Evolutionary conservation across 345 rosid species (phyloP).

Genomic region (Syzygium aromaticum): DNA sequence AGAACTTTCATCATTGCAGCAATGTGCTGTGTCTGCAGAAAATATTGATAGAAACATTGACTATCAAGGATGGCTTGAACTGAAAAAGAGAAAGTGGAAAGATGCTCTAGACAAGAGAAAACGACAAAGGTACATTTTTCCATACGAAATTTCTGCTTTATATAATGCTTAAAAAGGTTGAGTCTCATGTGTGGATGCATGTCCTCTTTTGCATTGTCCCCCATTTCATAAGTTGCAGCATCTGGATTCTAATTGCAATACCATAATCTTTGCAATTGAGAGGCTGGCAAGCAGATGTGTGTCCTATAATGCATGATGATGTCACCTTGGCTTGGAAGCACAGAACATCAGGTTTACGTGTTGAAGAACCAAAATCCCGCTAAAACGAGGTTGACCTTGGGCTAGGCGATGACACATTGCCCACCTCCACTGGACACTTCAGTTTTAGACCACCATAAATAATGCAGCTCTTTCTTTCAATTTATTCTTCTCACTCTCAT

Average conservation of each 20-base stretch:
- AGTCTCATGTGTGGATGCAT: neutral
- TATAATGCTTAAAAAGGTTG: neutral
- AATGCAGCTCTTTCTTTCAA: neutral
- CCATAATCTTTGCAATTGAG: neutral
- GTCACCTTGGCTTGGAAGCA: neutral
- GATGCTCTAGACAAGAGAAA: slow-evolving; percentile 51
- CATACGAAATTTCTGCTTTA: neutral
- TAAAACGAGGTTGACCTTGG: neutral
- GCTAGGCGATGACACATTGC: neutral
- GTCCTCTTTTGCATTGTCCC: neutral
- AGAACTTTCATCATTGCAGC: slow-evolving; percentile 17
- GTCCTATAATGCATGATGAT: neutral
- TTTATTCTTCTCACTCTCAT: neutral
- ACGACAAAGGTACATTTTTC: slow-evolving; percentile 51
- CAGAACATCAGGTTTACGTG: neutral
- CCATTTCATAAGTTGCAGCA: neutral
- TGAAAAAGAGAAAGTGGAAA: slow-evolving; percentile 89
- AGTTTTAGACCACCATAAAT: neutral
- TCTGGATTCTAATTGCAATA: neutral
- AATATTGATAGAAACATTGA: slow-evolving; percentile 60
- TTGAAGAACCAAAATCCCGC: neutral
- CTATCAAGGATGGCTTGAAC: slow-evolving; percentile 94
- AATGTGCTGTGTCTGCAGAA: slow-evolving; percentile 21
- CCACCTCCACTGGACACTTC: neutral
- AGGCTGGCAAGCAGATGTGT: neutral